Conservation (phyloP, 768 basidiomycete genomes). For the Coprinopsis sp. region DNA sequence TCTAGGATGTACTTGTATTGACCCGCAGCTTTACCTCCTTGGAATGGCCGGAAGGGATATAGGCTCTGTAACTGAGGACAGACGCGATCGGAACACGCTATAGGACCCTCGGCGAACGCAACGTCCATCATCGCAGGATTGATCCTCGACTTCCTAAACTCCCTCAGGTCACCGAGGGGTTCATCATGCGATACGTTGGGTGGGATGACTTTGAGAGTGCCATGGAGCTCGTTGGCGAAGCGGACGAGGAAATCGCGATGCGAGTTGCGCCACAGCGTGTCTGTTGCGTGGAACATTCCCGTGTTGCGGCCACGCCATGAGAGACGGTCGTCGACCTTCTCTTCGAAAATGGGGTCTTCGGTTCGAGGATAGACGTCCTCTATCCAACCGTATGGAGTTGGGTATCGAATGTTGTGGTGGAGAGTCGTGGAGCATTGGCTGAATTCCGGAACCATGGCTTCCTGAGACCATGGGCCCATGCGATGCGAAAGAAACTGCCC, state of each 20-base stretch:
- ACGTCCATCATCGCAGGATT: constrained; percentile 28
- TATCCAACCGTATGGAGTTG: constrained; percentile 44
- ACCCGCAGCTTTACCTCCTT: constrained; percentile 45
- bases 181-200: constrained; percentile 24
- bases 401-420: constrained; percentile 53
- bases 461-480: constrained; percentile 41
- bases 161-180: constrained; percentile 30
- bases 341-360: constrained; percentile 61
- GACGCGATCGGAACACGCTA: constrained; percentile 34
- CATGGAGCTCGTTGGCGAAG: constrained; percentile 36
- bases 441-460: constrained; percentile 45
- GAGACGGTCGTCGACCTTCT: constrained; percentile 56
- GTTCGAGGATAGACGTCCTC: constrained; percentile 35
- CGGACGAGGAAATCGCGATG: constrained; percentile 49
- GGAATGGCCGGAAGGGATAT: constrained; percentile 47
- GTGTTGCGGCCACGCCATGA: constrained; percentile 76
- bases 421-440: constrained; percentile 44
- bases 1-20: constrained; percentile 52
- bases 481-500: constrained; percentile 49
- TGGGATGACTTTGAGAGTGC: constrained; percentile 33
- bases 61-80: constrained; percentile 41
- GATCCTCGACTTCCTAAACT: constrained; percentile 32
- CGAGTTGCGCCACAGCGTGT: constrained; percentile 42
- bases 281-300: constrained; percentile 44
- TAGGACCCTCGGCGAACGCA: constrained; percentile 45